Percentiles rank a stretch among this genome's conserved stretches.
Conservation (phyloP, 2,329 filamentous ascomycete genomes). For the Neophaeococcomyces mojaviensis region DNA sequence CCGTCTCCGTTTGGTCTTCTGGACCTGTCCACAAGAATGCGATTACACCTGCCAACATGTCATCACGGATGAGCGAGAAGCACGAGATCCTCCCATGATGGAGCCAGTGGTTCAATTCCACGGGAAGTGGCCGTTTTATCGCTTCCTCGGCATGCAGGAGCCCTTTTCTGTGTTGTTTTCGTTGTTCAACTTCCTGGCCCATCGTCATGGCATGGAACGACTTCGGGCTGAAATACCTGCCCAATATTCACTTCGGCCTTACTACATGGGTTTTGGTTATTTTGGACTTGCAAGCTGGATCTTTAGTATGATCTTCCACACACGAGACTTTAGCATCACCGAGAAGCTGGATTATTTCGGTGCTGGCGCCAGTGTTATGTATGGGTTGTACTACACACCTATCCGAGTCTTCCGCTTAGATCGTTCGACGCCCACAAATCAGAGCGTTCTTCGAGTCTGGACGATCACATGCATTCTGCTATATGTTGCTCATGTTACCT, state of each 20-base stretch:
- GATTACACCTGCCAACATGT: constrained; percentile 97
- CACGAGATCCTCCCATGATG: constrained; percentile 55
- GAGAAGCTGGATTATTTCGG: constrained; percentile 97
- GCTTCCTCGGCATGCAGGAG: constrained; percentile 88
- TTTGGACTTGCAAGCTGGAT: constrained; percentile 77
- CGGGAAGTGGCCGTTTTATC: constrained; percentile 96
- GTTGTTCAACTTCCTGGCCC: constrained; percentile 80
- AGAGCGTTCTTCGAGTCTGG: constrained; percentile 62
- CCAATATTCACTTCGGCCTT: constrained; percentile 67
- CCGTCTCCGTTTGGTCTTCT: constrained; percentile 77
- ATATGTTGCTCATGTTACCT: constrained; percentile 71
- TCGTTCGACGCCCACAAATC: constrained; percentile 41
- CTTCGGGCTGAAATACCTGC: constrained; percentile 63
- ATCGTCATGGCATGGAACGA: constrained; percentile 66
- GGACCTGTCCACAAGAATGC: constrained; percentile 89
- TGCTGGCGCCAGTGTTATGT: constrained; percentile 81
- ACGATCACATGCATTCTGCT: constrained; percentile 62
- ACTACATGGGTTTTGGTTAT: constrained; percentile 72
- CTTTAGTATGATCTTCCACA: constrained; percentile 88
- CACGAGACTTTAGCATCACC: constrained; percentile 72
- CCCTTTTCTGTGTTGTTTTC: constrained; percentile 91
- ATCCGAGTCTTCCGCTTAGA: constrained; percentile 81
- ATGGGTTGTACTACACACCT: constrained; percentile 78
- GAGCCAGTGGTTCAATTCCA: constrained; percentile 80
- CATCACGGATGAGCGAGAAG: constrained; percentile 64